phyloP scores from a whole-genome alignment of 768 basidiomycete species.

The Artomyces pyxidatus region DNA sequence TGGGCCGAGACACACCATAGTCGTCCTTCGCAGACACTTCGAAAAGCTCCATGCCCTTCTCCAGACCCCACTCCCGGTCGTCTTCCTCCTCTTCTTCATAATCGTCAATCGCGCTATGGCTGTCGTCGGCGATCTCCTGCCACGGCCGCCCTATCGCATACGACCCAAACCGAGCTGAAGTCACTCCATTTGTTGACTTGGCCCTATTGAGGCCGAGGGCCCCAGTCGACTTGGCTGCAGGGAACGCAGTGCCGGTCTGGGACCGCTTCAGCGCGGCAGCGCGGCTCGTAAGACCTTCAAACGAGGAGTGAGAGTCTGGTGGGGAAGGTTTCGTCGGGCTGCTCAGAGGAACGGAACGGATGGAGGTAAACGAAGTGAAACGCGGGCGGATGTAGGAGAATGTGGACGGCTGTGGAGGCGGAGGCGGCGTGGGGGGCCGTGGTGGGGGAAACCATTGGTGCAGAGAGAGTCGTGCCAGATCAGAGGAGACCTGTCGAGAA shows the following conservation, averaged over 20 bases:
- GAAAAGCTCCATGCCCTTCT: constrained; percentile 79
- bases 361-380: constrained; percentile 65
- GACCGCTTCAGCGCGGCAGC: constrained; percentile 33
- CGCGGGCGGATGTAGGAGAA: constrained; percentile 73
- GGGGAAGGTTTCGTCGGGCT: constrained; percentile 38
- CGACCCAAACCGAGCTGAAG: constrained; percentile 49
- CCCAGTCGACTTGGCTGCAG: constrained; percentile 15
- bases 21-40: constrained; percentile 92
- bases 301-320: constrained; percentile 50
- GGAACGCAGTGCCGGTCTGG: constrained; percentile 23
- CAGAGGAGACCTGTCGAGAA: constrained; percentile 70
- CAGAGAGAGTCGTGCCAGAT: constrained; percentile 75
- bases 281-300: constrained; percentile 43
- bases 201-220: constrained; percentile 14
- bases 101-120: constrained; percentile 61
- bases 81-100: constrained; percentile 39
- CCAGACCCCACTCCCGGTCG: constrained; percentile 67
- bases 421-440: constrained; percentile 54
- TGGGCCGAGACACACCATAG: constrained; percentile 52
- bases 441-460: constrained; percentile 88
- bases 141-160: constrained; percentile 31
- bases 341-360: constrained; percentile 52
- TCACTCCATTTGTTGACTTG: constrained; percentile 3
- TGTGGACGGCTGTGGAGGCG: constrained; percentile 52
- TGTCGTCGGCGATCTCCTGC: constrained; percentile 53